phyloP scores from a whole-genome alignment of 2,329 filamentous ascomycete genomes.

The Fusarium concolor region DNA sequence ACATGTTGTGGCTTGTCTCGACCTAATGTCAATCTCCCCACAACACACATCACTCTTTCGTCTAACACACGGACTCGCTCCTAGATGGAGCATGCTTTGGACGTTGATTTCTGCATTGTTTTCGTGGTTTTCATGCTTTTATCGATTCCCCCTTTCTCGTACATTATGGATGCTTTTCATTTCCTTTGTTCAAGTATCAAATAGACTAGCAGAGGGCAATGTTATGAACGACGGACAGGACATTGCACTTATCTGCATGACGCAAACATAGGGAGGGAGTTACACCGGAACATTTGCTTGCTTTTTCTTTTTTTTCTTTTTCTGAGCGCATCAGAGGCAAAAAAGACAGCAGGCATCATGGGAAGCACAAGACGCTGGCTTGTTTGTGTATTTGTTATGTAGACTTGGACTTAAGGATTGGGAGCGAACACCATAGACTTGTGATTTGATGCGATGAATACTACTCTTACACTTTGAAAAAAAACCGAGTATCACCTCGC shows the following conservation, averaged over 20 bases:
- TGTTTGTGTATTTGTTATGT: slow-evolving; percentile 47
- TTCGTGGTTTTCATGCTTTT: slow-evolving; percentile 28
- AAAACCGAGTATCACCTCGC: background rate
- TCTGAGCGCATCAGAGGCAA: slow-evolving; percentile 30
- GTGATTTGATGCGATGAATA: slow-evolving; percentile 31
- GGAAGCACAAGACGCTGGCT: slow-evolving; percentile 45
- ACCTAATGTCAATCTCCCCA: slow-evolving; percentile 37
- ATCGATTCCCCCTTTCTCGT: slow-evolving; percentile 42
- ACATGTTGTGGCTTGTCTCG: slow-evolving; percentile 36
- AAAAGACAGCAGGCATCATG: slow-evolving; percentile 39
- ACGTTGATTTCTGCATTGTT: slow-evolving; percentile 30
- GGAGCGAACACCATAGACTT: slow-evolving; percentile 45
- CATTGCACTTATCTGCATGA: slow-evolving; percentile 41
- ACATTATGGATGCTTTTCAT: slow-evolving; percentile 34
- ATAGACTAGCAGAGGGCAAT: slow-evolving; percentile 48
- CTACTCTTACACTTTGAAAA: background rate
- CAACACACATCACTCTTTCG: slow-evolving; percentile 5
- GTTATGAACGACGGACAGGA: slow-evolving; percentile 46
- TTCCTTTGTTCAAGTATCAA: slow-evolving; percentile 44
- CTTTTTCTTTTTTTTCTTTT: slow-evolving; percentile 22
- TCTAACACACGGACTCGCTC: slow-evolving; percentile 36
- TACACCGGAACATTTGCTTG: slow-evolving; percentile 42
- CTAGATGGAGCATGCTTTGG: slow-evolving; percentile 45
- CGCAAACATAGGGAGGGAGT: slow-evolving; percentile 44
- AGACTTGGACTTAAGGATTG: slow-evolving; percentile 40